phyloP scores from a whole-genome alignment of 164 flowering plant species.

The Warburgia ugandensis region DNA sequence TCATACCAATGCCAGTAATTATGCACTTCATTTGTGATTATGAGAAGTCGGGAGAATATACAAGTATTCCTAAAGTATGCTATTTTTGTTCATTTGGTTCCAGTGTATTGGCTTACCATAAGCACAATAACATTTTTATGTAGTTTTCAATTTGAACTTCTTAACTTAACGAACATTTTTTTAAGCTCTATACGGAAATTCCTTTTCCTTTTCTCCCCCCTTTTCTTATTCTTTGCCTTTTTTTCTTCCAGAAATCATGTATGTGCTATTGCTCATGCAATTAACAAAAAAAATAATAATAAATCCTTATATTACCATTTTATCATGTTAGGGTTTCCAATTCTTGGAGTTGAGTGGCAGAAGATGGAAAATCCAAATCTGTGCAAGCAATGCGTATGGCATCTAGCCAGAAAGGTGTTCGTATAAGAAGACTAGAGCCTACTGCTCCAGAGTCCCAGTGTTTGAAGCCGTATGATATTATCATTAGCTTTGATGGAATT shows the following conservation, averaged over 20 bases:
- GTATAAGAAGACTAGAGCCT: conserved; percentile 83
- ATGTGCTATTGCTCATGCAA: no score
- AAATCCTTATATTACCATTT: not conserved
- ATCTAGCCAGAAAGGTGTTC: conserved; percentile 86
- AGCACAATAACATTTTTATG: not conserved
- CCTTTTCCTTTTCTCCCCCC: no score
- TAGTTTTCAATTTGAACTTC: not conserved
- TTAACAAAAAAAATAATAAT: no score
- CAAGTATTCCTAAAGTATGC: conserved; percentile 41
- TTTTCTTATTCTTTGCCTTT: no score
- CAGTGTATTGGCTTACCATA: not conserved
- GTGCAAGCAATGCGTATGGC: conserved; percentile 89
- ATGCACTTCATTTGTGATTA: conserved; percentile 87
- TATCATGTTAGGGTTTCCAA: conserved; percentile 69
- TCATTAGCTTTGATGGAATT: conserved; percentile 89
- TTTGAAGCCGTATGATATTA: conserved; percentile 80
- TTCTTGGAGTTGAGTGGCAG: conserved; percentile 98
- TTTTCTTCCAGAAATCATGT: no score
- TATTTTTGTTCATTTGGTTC: not conserved
- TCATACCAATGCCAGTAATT: conserved; percentile 96
- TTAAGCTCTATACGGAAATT: no score
- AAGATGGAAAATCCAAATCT: conserved; percentile 99
- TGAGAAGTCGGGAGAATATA: conserved; percentile 86
- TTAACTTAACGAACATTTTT: no score
- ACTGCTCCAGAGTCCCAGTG: conserved; percentile 76